Evolutionary conservation across 768 basidiomycete species (phyloP).

Genomic region (Rhizopogon roseolus): DNA sequence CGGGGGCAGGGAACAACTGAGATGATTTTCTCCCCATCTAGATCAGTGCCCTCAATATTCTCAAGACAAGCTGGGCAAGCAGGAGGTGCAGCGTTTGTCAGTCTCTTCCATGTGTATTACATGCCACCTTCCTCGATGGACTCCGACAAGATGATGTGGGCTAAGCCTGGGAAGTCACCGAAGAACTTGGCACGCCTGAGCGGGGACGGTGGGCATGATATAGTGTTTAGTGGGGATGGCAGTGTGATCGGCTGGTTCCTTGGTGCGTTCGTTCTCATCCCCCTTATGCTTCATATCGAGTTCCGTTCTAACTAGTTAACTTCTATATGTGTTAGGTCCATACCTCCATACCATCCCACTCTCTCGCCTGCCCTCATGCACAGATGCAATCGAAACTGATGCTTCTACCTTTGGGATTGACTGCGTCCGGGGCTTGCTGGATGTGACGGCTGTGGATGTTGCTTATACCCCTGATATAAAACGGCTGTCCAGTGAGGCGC

Average conservation of each 20-base stretch:
- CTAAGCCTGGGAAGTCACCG: constrained; percentile 65
- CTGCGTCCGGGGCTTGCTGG: constrained; percentile 53
- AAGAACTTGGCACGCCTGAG: constrained; percentile 57
- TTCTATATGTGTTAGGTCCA: constrained; percentile 40
- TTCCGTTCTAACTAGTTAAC: neutral
- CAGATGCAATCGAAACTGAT: constrained; percentile 44
- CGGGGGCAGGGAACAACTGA: constrained; percentile 56
- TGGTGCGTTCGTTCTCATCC: constrained; percentile 34
- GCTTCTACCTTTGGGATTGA: constrained; percentile 52
- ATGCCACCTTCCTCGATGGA: constrained; percentile 37
- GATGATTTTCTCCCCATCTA: constrained; percentile 38
- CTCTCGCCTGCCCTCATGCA: constrained; percentile 45
- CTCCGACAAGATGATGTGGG: constrained; percentile 51
- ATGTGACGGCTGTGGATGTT: constrained; percentile 54
- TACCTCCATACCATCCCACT: constrained; percentile 61
- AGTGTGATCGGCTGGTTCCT: constrained; percentile 69
- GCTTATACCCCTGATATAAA: constrained; percentile 57
- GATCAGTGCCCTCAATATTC: neutral
- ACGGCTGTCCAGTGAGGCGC: constrained; percentile 52
- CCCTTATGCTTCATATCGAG: neutral
- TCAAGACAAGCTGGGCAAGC: constrained; percentile 13
- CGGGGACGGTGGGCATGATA: constrained; percentile 69
- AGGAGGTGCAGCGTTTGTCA: constrained; percentile 56
- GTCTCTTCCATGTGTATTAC: constrained; percentile 65
- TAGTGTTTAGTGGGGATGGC: constrained; percentile 61